Conservation (phyloP, 371 early-diverging fungal genomes). For the Mortierella sp. region DNA sequence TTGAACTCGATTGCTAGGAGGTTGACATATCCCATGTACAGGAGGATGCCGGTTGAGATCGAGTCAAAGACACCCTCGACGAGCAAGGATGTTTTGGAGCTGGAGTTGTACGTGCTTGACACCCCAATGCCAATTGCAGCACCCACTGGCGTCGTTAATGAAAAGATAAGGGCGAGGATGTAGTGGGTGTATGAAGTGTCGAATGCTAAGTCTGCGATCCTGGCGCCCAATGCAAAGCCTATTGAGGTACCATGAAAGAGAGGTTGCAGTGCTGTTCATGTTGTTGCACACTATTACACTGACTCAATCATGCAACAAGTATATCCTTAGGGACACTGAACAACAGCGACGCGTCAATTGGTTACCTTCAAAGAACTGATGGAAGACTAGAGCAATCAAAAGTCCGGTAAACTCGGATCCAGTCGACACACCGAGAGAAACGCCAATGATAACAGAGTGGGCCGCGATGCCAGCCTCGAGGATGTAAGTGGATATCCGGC, state of each 20-base stretch:
- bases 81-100: slow-evolving; percentile 65
- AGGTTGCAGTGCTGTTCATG: neutral
- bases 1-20: slow-evolving; percentile 76
- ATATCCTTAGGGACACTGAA: too few species aligned
- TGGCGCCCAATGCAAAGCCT: slow-evolving; percentile 84
- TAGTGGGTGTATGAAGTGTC: slow-evolving; percentile 54
- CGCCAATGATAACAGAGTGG: slow-evolving; percentile 90
- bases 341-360: too few species aligned
- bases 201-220: slow-evolving; percentile 68
- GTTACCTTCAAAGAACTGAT: slow-evolving; percentile 89
- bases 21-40: slow-evolving; percentile 80
- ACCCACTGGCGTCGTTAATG: slow-evolving; percentile 79
- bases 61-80: slow-evolving; percentile 82
- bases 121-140: slow-evolving; percentile 79
- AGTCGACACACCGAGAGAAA: slow-evolving; percentile 78
- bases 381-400: slow-evolving; percentile 84
- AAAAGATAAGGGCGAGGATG: slow-evolving; percentile 58
- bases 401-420: slow-evolving; percentile 74
- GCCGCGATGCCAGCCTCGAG: slow-evolving; percentile 87
- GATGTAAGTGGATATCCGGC: slow-evolving; percentile 56
- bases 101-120: slow-evolving; percentile 63
- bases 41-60: slow-evolving; percentile 80
- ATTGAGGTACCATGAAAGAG: slow-evolving; percentile 40
- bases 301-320: too few species aligned
- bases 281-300: too few species aligned